These are phyloP conservation scores for Russula dissimulans DNA, from an alignment of 768 basidiomycete genomes.

Conservation along the genomic window DNA sequence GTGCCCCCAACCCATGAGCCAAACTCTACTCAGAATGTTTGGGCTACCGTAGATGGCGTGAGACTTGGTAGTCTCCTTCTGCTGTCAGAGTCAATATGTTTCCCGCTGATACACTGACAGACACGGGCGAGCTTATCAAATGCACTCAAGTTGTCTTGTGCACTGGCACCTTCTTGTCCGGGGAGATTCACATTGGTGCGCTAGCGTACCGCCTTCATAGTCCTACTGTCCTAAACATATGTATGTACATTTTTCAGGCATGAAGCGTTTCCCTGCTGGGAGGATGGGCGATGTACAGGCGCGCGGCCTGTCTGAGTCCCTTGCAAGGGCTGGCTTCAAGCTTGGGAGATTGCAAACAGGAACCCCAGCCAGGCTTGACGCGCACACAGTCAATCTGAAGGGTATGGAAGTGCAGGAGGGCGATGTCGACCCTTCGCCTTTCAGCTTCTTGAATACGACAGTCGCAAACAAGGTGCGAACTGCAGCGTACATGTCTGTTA, in stretches of 20 bases:
- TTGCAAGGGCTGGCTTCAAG: constrained; percentile 66
- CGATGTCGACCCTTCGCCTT: constrained; percentile 56
- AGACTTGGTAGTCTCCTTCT: constrained; percentile 42
- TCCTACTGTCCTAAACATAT: background rate
- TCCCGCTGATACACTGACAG: constrained; percentile 30
- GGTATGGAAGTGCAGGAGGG: constrained; percentile 56
- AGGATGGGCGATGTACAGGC: constrained; percentile 65
- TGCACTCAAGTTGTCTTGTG: constrained; percentile 83
- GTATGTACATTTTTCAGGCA: constrained; percentile 32
- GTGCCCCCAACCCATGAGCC: constrained; percentile 22
- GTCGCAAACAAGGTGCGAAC: constrained; percentile 60
- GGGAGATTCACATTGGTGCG: constrained; percentile 82
- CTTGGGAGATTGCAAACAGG: constrained; percentile 81
- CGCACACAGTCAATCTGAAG: constrained; percentile 59
- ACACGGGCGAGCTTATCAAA: constrained; percentile 60
- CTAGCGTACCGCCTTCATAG: background rate
- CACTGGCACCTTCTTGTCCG: constrained; percentile 86
- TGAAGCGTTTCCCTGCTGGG: constrained; percentile 70
- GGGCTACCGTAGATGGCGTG: constrained; percentile 56
- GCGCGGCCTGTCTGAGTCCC: constrained; percentile 65
- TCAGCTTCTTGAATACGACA: constrained; percentile 60
- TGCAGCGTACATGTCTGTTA: background rate
- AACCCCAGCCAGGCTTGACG: constrained; percentile 74
- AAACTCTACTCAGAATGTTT: constrained; percentile 26
- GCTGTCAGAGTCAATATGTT: background rate